A percentile compares a stretch with the other conserved stretches of the same genome.
phyloP scores from a whole-genome alignment of 139 green algal species.

The Chlorella sp. region DNA sequence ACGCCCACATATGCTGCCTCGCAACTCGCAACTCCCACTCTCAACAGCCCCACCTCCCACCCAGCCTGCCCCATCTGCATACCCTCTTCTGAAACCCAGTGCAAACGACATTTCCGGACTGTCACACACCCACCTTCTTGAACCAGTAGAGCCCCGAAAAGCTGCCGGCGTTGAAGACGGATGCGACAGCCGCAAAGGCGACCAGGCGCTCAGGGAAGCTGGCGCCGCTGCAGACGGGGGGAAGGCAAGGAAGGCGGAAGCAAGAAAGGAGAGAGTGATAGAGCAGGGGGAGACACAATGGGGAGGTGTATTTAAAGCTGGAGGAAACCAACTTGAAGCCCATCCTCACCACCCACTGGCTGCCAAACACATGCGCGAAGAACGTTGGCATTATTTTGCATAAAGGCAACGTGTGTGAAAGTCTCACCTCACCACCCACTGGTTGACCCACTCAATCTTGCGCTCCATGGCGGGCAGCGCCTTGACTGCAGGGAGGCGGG shows the following conservation, averaged over 20 bases:
- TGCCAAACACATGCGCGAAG: no score
- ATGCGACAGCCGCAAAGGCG: constrained; percentile 38
- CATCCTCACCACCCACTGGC: no score
- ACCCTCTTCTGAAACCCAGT: no score
- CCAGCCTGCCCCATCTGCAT: background rate
- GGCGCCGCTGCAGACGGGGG: constrained; percentile 39
- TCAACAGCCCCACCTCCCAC: background rate
- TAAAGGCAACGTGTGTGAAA: no score
- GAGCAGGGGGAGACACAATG: no score
- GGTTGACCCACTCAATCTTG: constrained; percentile 8
- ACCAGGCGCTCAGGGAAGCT: constrained; percentile 89
- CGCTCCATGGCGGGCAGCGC: constrained; percentile 12
- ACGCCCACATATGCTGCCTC: background rate
- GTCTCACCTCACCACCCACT: constrained; percentile 11
- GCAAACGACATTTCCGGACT: no score
- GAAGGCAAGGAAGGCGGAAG: background rate
- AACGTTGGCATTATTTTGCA: no score
- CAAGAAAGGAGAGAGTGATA: no score
- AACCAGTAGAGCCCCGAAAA: constrained; percentile 6
- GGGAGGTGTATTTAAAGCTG: no score
- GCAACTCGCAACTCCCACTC: no score
- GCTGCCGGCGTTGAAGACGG: constrained; percentile 2
- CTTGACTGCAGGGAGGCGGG: background rate
- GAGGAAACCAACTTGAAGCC: no score
- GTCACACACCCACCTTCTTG: constrained; percentile 1